phyloP scores from a whole-genome alignment of 169 alveolate genomes.

The Cryptosporidium muris region DNA sequence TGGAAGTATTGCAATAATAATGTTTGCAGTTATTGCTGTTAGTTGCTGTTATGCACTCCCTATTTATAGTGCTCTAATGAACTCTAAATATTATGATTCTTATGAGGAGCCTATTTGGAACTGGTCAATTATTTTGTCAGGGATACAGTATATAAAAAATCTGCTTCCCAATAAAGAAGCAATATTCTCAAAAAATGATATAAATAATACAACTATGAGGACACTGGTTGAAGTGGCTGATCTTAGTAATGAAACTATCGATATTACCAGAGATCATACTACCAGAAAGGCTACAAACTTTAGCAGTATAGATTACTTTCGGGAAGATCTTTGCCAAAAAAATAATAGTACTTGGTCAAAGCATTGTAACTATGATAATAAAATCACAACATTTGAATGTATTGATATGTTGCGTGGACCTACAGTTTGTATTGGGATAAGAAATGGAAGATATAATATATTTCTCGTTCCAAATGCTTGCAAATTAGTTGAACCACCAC shows the following conservation, averaged over 20 bases:
- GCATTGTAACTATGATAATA: conserved; percentile 10
- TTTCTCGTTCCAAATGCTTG: conserved; percentile 44
- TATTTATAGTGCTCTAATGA: conserved; percentile 29
- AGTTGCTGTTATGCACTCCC: conserved; percentile 47
- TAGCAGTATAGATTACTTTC: no score
- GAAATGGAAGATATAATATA: conserved; percentile 32
- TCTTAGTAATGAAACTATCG: background rate
- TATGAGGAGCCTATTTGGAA: conserved; percentile 62
- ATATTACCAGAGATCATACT: background rate
- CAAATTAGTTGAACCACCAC: conserved; percentile 50
- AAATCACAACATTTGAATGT: conserved; percentile 37
- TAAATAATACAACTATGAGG: background rate
- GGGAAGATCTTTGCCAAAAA: conserved; percentile 8
- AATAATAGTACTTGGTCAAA: conserved; percentile 15
- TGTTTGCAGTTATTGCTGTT: conserved; percentile 46
- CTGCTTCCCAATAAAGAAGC: conserved; percentile 5
- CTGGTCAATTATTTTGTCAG: conserved; percentile 28
- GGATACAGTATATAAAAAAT: conserved; percentile 1
- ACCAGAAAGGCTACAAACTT: no score
- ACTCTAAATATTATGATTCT: conserved; percentile 26
- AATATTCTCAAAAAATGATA: background rate
- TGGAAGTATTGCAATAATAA: conserved; percentile 31
- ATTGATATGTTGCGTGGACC: conserved; percentile 70
- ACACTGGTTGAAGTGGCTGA: background rate
- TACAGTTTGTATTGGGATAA: conserved; percentile 61